A percentile compares a stretch with the other conserved stretches of the same genome.
These are phyloP conservation scores for Cystobasidium tubakii DNA, from an alignment of 768 basidiomycete species.

Conservation along the genomic window DNA sequence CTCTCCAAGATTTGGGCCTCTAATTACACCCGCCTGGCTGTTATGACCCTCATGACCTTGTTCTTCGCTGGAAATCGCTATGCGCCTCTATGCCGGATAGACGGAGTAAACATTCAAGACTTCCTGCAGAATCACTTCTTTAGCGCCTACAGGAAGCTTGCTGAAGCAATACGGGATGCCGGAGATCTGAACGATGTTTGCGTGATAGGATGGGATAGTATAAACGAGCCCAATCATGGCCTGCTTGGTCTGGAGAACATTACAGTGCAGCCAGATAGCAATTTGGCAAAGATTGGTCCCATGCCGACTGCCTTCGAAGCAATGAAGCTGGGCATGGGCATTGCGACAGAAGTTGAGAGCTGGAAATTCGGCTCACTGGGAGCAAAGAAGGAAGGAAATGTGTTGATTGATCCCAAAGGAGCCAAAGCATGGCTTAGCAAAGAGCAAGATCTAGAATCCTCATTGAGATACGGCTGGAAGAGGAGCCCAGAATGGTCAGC, in stretches of 20 bases:
- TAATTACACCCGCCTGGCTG: slow-evolving; percentile 81
- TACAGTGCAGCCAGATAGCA: slow-evolving; percentile 59
- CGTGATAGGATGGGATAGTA: slow-evolving; percentile 90
- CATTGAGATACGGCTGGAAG: slow-evolving; percentile 74
- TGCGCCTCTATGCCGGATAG: slow-evolving; percentile 83
- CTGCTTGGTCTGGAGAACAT: slow-evolving; percentile 68
- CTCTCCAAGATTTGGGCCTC: slow-evolving; percentile 84
- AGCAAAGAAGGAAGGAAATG: slow-evolving; percentile 64
- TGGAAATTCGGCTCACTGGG: slow-evolving; percentile 76
- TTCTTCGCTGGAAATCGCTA: slow-evolving; percentile 87
- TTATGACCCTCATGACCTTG: slow-evolving; percentile 84
- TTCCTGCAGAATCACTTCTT: slow-evolving; percentile 47
- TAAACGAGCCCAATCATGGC: slow-evolving; percentile 92
- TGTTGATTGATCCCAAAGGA: slow-evolving; percentile 80
- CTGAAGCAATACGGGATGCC: slow-evolving; percentile 45
- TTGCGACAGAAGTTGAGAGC: slow-evolving; percentile 70
- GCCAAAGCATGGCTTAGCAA: slow-evolving; percentile 69
- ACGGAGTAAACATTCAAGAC: slow-evolving; percentile 78
- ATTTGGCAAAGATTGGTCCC: slow-evolving; percentile 78
- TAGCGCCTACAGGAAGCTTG: slow-evolving; percentile 42
- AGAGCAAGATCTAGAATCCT: slow-evolving; percentile 47
- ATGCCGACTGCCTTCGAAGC: slow-evolving; percentile 78
- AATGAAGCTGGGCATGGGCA: slow-evolving; percentile 80
- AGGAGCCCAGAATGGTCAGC: slow-evolving; percentile 65
- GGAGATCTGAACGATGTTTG: slow-evolving; percentile 76